Evolutionary conservation across 176 grass and related monocot genomes (phyloP).

Genomic region (Cocos nucifera): DNA sequence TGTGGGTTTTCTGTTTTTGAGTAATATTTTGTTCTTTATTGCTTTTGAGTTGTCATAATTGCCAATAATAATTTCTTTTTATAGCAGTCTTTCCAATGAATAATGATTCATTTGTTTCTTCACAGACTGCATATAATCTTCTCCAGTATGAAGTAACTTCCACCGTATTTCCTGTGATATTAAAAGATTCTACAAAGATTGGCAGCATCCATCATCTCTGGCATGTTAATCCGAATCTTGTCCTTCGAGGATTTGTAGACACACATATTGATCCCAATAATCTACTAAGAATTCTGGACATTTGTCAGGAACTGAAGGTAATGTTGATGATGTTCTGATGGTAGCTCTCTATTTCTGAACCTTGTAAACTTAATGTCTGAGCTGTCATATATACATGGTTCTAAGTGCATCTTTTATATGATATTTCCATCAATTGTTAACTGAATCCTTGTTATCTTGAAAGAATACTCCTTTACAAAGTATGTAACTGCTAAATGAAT

Average conservation of each 20-base stretch:
- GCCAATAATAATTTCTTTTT: no score
- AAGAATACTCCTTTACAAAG: no score
- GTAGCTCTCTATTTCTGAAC: no score
- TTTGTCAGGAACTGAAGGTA: constrained; percentile 90
- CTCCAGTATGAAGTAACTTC: constrained; percentile 71
- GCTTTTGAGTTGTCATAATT: no score
- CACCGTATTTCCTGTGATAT: constrained; percentile 56
- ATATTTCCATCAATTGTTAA: no score
- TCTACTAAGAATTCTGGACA: constrained; percentile 59
- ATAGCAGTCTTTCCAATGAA: no score
- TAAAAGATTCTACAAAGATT: constrained; percentile 49
- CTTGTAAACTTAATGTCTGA: no score
- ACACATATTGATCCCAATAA: constrained; percentile 43
- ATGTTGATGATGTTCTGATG: background rate
- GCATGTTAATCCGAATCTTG: constrained; percentile 52
- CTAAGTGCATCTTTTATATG: no score
- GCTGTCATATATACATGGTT: no score
- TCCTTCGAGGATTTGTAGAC: constrained; percentile 82
- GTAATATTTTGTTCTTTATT: no score
- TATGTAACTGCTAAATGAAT: no score
- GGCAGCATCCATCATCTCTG: constrained; percentile 57
- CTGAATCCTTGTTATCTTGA: no score
- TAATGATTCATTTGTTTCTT: constrained; percentile 17
- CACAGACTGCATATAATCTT: constrained; percentile 89
- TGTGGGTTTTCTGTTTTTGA: constrained; percentile 29